These are phyloP conservation scores for Exophiala sideris DNA, from an alignment of 2,329 filamentous ascomycete genomes.

Conservation along the genomic window DNA sequence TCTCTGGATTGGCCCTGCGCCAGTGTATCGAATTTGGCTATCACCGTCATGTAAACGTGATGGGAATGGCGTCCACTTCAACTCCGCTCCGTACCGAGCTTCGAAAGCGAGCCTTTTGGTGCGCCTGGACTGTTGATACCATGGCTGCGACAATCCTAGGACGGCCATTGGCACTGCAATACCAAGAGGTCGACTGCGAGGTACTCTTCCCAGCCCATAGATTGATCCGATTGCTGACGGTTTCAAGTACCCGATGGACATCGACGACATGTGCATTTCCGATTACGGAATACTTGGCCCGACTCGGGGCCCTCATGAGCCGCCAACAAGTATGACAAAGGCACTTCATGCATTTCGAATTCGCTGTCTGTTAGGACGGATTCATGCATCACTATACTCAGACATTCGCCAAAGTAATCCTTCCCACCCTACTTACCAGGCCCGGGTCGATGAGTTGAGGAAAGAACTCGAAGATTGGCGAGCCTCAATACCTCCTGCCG, in stretches of 20 bases:
- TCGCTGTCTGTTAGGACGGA: neutral
- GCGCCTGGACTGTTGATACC: constrained; percentile 30
- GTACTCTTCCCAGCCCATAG: constrained; percentile 4
- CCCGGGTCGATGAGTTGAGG: neutral
- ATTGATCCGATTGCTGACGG: neutral
- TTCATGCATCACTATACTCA: neutral
- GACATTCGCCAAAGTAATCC: neutral
- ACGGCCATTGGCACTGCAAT: constrained; percentile 30
- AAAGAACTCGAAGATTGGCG: constrained; percentile 5
- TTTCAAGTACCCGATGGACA: constrained; percentile 31
- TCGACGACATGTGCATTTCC: constrained; percentile 33
- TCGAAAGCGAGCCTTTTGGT: constrained; percentile 32
- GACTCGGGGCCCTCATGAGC: constrained; percentile 19
- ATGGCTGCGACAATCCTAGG: constrained; percentile 29
- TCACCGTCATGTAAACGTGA: constrained; percentile 28
- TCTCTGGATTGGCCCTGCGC: constrained; percentile 33
- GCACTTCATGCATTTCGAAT: neutral
- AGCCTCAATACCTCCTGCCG: constrained; percentile 3
- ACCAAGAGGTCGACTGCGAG: constrained; percentile 33
- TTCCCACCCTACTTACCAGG: neutral
- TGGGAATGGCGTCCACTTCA: neutral
- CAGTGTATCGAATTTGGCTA: constrained; percentile 36
- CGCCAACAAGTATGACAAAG: constrained; percentile 15
- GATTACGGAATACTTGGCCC: constrained; percentile 22
- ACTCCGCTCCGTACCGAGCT: constrained; percentile 26